phyloP scores from a whole-genome alignment of 2,329 filamentous ascomycete species.

The Fusarium miscanthi region DNA sequence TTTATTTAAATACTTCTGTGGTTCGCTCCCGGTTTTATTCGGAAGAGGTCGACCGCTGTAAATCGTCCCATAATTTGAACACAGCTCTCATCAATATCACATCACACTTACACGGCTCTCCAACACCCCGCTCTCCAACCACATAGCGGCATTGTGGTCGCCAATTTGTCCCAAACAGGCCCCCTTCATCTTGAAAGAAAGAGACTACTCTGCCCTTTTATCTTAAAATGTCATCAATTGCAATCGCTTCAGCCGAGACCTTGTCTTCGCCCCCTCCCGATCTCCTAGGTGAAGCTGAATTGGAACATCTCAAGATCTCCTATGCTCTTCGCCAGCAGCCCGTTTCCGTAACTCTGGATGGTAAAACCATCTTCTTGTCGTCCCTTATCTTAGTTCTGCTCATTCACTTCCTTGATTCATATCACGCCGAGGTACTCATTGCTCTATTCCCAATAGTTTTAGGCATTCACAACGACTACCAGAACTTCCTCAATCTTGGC shows the following conservation, averaged over 20 bases:
- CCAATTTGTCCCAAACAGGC: background rate
- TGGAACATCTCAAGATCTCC: conserved; percentile 37
- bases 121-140: conserved; percentile 9
- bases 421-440: conserved; percentile 62
- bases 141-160: conserved; percentile 30
- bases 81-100: conserved; percentile 16
- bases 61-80: conserved; percentile 4
- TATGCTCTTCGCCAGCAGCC: conserved; percentile 56
- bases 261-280: conserved; percentile 37
- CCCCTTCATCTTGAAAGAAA: background rate
- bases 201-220: background rate
- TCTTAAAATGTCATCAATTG: conserved; percentile 42
- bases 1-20: conserved; percentile 5
- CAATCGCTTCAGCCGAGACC: conserved; percentile 45
- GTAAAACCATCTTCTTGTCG: conserved; percentile 58
- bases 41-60: background rate
- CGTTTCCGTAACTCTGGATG: conserved; percentile 65
- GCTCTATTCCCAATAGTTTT: conserved; percentile 60
- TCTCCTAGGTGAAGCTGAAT: conserved; percentile 34
- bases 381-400: conserved; percentile 60
- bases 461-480: conserved; percentile 76
- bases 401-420: conserved; percentile 63
- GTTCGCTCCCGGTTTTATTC: background rate
- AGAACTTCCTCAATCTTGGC: conserved; percentile 79
- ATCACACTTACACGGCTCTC: conserved; percentile 34